A percentile compares a stretch with the other conserved stretches of the same genome.
Evolutionary conservation across 164 flowering plant genomes (phyloP).

Genomic region (Annona squamosa): DNA sequence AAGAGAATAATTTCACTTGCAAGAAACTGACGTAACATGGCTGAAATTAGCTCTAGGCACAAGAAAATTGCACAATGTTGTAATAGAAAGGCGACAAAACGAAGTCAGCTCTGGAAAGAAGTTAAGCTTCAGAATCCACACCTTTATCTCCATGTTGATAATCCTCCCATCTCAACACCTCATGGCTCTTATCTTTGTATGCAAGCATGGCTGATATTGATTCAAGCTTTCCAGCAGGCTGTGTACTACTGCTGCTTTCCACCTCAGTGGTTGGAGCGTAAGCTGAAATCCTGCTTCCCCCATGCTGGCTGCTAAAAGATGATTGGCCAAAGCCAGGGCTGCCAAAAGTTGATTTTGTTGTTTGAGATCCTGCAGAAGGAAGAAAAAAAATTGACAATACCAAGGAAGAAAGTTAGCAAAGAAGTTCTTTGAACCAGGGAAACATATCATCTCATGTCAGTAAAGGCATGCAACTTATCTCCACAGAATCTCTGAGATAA

Average conservation of each 20-base stretch:
- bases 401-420: neutral
- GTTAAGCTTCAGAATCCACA: constrained; percentile 11
- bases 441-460: neutral
- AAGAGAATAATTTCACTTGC: neutral
- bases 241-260: constrained; percentile 44
- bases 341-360: constrained; percentile 53
- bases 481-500: neutral
- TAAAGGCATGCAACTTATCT: neutral
- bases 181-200: constrained; percentile 90
- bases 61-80: neutral
- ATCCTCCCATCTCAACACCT: constrained; percentile 98
- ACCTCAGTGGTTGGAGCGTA: constrained; percentile 62
- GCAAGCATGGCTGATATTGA: constrained; percentile 94
- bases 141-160: constrained; percentile 91
- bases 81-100: neutral
- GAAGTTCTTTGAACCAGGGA: neutral
- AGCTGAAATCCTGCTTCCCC: constrained; percentile 67
- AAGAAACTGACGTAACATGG: neutral
- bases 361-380: neutral
- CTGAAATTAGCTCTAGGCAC: neutral
- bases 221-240: constrained; percentile 71
- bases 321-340: constrained; percentile 53
- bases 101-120: neutral
- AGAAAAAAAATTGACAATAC: neutral
- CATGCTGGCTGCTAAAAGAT: constrained; percentile 65